Base-by-base conservation (phyloP, 306 rosid species). In the Alnus rubra region DNA sequence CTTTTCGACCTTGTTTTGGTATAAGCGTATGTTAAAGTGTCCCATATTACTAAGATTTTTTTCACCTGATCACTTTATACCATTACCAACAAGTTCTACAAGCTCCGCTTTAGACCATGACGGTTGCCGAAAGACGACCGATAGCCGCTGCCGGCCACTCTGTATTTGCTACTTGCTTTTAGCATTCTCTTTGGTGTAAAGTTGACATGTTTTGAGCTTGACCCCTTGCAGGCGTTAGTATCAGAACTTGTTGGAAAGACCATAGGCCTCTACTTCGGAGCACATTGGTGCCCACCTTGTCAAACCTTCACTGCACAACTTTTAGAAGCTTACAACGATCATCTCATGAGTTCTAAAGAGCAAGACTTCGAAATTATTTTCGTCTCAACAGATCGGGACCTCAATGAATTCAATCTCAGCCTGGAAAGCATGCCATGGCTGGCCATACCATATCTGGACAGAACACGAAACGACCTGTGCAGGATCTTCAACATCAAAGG, bases 211-310 rank as follows among this genome's bases (percentile, higher is more conserved):
- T 55, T 55, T 37, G 63, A 14, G 78, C 75, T 42, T 0, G 45
- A 44, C 48, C 15, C 72, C 23, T 78, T 79, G 86, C 88, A 90
- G 99, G 85, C 86, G 76, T 81, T 71, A 18, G 73, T 89, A 75
- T 83, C 89, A 48, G 80, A 89, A 81, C 92, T 92, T 54, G 83
- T 73, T 72, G 99, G 98, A 2, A 92, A 91, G 85, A 90, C 94
- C 5, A 69, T 91, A 51, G 99, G 97, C 81, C 90, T 93, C 8
- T 95, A 88, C 74, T 93, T 95, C 42, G 86, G 91, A 55, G 99
- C 97, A 52, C 80, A 86, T 65, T 95, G 98, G 97, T 90, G 97
- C 83, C 98, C 97, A 77, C 98, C 96, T 16, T 84, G 98, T 69
- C 88, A 82, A 2, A 79, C 97, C 58, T 95, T 95, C 83, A 88